phyloP scores from a whole-genome alignment of 495 filamentous ascomycete species.

The Daldinia childiae region DNA sequence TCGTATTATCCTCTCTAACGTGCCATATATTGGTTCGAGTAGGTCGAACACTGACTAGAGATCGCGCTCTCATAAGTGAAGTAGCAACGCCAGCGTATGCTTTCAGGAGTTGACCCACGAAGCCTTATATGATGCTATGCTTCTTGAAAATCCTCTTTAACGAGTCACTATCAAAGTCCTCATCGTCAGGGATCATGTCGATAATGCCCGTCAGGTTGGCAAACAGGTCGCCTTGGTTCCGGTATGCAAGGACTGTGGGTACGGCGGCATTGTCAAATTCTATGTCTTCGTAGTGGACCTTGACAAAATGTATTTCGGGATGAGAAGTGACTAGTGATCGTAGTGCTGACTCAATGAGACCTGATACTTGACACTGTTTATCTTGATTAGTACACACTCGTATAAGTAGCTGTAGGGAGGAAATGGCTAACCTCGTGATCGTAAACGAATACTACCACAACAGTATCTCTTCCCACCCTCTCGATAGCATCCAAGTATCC shows the following conservation, averaged over 20 bases:
- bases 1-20: neutral
- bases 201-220: conserved; percentile 87
- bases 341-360: conserved; percentile 79
- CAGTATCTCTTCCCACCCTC: conserved; percentile 78
- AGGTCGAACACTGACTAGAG: neutral
- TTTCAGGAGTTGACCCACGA: neutral
- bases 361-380: conserved; percentile 74
- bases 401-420: neutral
- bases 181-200: conserved; percentile 79
- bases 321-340: conserved; percentile 74
- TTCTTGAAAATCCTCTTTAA: conserved; percentile 59
- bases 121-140: conserved; percentile 55
- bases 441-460: conserved; percentile 95
- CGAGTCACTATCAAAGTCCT: conserved; percentile 61
- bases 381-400: conserved; percentile 32
- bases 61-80: neutral
- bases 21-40: neutral
- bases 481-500: conserved; percentile 97
- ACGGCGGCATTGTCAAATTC: conserved; percentile 93
- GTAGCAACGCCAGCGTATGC: conserved; percentile 3
- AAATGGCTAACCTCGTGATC: conserved; percentile 77
- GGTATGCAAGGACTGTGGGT: conserved; percentile 89
- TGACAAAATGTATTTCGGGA: conserved; percentile 81
- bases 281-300: conserved; percentile 89
- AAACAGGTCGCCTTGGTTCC: conserved; percentile 84